Evolutionary conservation across 2,329 filamentous ascomycete species (phyloP).

Genomic region (Fusarium chaquense): DNA sequence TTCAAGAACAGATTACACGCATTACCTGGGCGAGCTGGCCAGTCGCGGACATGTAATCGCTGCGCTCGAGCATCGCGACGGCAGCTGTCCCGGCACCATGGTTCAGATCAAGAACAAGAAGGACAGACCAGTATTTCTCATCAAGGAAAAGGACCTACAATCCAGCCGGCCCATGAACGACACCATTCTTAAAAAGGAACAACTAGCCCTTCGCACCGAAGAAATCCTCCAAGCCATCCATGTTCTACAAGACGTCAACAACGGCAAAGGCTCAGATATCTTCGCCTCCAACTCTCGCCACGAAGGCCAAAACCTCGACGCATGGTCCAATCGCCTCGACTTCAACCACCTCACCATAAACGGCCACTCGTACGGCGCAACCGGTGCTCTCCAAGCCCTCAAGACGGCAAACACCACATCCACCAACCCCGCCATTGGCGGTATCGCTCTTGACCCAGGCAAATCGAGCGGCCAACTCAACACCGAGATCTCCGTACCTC

Average conservation of each 20-base stretch:
- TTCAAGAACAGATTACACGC: conserved; percentile 64
- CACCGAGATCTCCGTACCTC: conserved; percentile 66
- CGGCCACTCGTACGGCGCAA: conserved; percentile 76
- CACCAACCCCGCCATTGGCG: conserved; percentile 61
- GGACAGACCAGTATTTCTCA: conserved; percentile 51
- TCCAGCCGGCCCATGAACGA: conserved; percentile 52
- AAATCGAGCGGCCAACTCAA: conserved; percentile 73
- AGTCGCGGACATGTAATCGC: conserved; percentile 63
- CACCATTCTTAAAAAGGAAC: conserved; percentile 56
- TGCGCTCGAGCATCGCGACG: conserved; percentile 65
- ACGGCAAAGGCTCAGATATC: conserved; percentile 53
- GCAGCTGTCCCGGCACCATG: conserved; percentile 61
- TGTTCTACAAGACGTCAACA: conserved; percentile 57
- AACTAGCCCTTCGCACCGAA: conserved; percentile 63
- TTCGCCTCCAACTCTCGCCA: conserved; percentile 58
- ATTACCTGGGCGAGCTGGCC: conserved; percentile 63
- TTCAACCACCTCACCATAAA: conserved; percentile 65
- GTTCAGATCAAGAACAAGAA: conserved; percentile 51
- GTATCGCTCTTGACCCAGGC: conserved; percentile 73
- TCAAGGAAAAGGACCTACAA: conserved; percentile 52
- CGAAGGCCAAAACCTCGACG: conserved; percentile 60
- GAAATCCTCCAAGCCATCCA: conserved; percentile 61
- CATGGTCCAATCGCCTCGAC: conserved; percentile 67
- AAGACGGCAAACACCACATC: conserved; percentile 54
- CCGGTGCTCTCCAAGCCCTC: conserved; percentile 71